A percentile compares a stretch with the other conserved stretches of the same genome.
phyloP scores from a whole-genome alignment of 164 flowering plant species.

The Euptelea pleiosperma region DNA sequence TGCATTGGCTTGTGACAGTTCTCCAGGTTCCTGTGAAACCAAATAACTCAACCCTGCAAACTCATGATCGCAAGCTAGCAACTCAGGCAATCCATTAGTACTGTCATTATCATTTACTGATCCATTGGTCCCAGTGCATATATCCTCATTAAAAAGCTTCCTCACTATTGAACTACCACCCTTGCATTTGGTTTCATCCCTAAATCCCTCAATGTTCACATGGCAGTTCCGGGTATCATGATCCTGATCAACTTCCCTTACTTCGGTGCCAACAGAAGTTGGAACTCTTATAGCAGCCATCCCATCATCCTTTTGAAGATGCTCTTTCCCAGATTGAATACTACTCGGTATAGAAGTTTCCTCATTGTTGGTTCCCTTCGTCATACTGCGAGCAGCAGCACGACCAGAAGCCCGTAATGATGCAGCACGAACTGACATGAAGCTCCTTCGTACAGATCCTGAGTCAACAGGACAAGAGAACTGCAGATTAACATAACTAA shows the following conservation, averaged over 20 bases:
- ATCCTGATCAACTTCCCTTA: constrained; percentile 15
- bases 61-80: constrained; percentile 21
- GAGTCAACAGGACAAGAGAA: constrained; percentile 12
- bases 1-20: constrained; percentile 71
- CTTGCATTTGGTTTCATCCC: constrained; percentile 23
- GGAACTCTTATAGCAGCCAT: constrained; percentile 5
- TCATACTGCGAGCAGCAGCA: constrained; percentile 38
- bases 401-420: constrained; percentile 51
- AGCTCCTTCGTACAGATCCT: constrained; percentile 36
- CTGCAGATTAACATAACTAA: too few species aligned
- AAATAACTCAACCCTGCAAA: constrained; percentile 76
- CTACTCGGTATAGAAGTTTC: constrained; percentile 15
- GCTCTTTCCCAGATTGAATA: constrained; percentile 20
- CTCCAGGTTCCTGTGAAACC: constrained; percentile 88
- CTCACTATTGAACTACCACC: constrained; percentile 45
- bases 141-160: constrained; percentile 56
- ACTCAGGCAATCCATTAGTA: constrained; percentile 15
- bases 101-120: constrained; percentile 10
- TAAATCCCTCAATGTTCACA: constrained; percentile 14
- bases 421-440: constrained; percentile 52
- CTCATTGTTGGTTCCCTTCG: constrained; percentile 11
- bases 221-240: constrained; percentile 9
- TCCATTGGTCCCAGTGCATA: constrained; percentile 9
- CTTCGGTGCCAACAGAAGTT: not conserved
- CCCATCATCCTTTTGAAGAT: constrained; percentile 10